A percentile compares a stretch with the other conserved stretches of the same genome.
Evolutionary conservation across 805 yeast genomes (phyloP).

Genomic region (Tetrapisispora taiwanensis): DNA sequence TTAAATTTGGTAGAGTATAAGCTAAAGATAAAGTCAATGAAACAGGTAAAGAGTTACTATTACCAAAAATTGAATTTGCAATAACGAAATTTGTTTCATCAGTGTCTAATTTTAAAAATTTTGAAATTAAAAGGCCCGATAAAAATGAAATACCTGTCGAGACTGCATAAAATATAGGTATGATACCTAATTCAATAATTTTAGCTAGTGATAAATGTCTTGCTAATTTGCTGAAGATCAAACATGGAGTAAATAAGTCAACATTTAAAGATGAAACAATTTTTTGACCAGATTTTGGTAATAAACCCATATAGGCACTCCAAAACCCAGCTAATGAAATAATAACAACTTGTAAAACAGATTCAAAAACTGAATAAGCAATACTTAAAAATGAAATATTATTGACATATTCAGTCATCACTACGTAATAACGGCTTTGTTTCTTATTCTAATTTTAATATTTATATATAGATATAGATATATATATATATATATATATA

Average conservation of each 20-base stretch:
- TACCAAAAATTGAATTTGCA: slow-evolving; percentile 96
- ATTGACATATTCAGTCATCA: slow-evolving; percentile 5
- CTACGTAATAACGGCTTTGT: no score
- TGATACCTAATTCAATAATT: slow-evolving; percentile 67
- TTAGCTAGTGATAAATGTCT: slow-evolving; percentile 61
- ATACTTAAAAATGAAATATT: slow-evolving; percentile 27
- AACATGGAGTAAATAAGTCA: slow-evolving; percentile 88
- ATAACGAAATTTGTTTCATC: slow-evolving; percentile 85
- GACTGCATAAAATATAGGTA: slow-evolving; percentile 75
- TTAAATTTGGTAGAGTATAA: slow-evolving; percentile 61
- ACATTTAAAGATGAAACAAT: slow-evolving; percentile 71
- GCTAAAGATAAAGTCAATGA: slow-evolving; percentile 75
- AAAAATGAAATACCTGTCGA: slow-evolving; percentile 67
- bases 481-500: no score
- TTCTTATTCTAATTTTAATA: neutral
- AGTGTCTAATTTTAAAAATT: slow-evolving; percentile 46
- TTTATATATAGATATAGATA: no score
- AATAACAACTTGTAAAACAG: slow-evolving; percentile 81
- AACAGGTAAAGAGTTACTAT: slow-evolving; percentile 90
- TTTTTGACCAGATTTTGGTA: slow-evolving; percentile 67
- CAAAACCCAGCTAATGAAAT: slow-evolving; percentile 80
- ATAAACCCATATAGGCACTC: slow-evolving; percentile 65
- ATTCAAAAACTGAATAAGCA: slow-evolving; percentile 71
- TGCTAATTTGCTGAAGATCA: slow-evolving; percentile 77
- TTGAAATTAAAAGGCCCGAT: slow-evolving; percentile 50